phyloP scores from a whole-genome alignment of 495 filamentous ascomycete genomes.

The Cetradonia linearis region DNA sequence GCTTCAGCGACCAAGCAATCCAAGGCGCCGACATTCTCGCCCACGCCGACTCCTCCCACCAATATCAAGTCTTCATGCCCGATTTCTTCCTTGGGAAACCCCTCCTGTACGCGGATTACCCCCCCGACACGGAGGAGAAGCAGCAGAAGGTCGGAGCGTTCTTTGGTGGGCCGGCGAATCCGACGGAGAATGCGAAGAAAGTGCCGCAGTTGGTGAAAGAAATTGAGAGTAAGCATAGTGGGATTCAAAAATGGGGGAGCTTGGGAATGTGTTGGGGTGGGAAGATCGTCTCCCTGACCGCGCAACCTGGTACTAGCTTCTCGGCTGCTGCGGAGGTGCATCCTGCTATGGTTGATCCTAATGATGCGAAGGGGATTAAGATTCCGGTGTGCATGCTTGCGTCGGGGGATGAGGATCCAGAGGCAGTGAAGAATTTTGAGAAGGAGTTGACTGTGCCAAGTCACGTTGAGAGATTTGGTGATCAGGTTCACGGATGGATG shows the following conservation, averaged over 20 bases:
- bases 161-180: slow-evolving; percentile 60
- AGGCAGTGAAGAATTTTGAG: slow-evolving; percentile 64
- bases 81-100: slow-evolving; percentile 47
- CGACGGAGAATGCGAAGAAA: slow-evolving; percentile 50
- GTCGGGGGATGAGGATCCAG: slow-evolving; percentile 53
- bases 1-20: slow-evolving; percentile 44
- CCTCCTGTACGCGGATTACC: slow-evolving; percentile 47
- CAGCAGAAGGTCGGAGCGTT: slow-evolving; percentile 62
- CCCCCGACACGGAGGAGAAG: slow-evolving; percentile 73
- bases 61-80: slow-evolving; percentile 49
- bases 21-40: slow-evolving; percentile 51
- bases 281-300: slow-evolving; percentile 60
- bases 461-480: slow-evolving; percentile 67
- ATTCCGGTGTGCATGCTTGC: slow-evolving; percentile 57
- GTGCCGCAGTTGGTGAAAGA: slow-evolving; percentile 54
- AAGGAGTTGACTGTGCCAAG: slow-evolving; percentile 54
- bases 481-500: slow-evolving; percentile 91
- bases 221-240: slow-evolving; percentile 37
- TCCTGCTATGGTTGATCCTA: slow-evolving; percentile 80
- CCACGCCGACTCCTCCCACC: slow-evolving; percentile 35
- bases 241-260: slow-evolving; percentile 69
- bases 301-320: slow-evolving; percentile 52
- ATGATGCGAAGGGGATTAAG: slow-evolving; percentile 56
- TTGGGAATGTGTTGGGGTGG: slow-evolving; percentile 96
- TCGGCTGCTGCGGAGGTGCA: slow-evolving; percentile 61